These are phyloP conservation scores for Chlamydomonas eustigma DNA, from an alignment of 139 green algal species.

Conservation along the genomic window DNA sequence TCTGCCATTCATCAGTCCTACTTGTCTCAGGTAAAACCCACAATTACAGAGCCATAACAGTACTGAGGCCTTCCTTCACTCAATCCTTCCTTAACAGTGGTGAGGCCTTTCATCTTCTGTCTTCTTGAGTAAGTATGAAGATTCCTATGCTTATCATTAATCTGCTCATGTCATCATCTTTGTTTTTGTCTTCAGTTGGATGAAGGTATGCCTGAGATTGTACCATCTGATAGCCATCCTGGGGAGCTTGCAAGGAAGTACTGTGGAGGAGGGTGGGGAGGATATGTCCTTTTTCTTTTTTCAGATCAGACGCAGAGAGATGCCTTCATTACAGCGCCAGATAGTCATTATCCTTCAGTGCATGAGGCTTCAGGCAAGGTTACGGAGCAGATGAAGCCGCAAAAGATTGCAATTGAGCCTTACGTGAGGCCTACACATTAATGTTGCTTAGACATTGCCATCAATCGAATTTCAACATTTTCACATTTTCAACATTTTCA, in stretches of 20 bases:
- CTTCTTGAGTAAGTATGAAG: too few species aligned
- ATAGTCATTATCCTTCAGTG: background rate
- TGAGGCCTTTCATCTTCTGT: too few species aligned
- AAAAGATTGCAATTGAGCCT: background rate
- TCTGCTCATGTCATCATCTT: too few species aligned
- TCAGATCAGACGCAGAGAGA: background rate
- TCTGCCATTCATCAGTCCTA: background rate
- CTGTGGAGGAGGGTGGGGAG: slow-evolving; percentile 18
- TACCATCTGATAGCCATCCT: background rate
- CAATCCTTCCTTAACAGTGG: too few species aligned
- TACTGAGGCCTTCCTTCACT: too few species aligned
- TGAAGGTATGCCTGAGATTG: slow-evolving; percentile 21
- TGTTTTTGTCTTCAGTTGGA: background rate
- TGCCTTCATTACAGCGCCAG: background rate
- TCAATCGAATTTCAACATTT: too few species aligned
- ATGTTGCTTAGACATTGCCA: too few species aligned
- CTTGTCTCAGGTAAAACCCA: background rate
- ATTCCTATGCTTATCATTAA: too few species aligned
- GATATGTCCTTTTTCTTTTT: background rate
- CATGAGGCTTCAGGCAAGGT: background rate
- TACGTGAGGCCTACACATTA: background rate
- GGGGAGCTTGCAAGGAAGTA: slow-evolving; percentile 29
- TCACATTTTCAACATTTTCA: too few species aligned
- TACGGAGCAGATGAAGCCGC: background rate
- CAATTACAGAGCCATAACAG: background rate